Base-by-base conservation (phyloP, 2,329 filamentous ascomycete species). In the Trichophyton verrucosum region DNA sequence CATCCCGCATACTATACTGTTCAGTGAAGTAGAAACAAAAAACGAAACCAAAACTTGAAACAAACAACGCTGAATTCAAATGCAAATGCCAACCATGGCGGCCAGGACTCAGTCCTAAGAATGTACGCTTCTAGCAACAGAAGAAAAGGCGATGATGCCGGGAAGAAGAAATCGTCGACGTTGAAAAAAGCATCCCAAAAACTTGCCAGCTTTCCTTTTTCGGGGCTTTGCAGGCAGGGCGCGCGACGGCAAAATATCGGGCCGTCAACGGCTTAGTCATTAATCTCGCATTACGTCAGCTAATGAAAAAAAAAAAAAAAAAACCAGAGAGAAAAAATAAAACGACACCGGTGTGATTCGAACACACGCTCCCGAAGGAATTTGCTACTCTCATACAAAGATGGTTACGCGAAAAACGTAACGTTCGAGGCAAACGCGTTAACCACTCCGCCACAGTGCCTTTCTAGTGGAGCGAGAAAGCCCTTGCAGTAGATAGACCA, bases 361-460 rank as follows among this genome's bases (percentile, higher is more conserved):
- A 56, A 56, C 51, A 17, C 51, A 27, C 51, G 51, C 24, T 24
- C 51, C 51, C 51, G 51, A 56, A 56, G 51, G 51, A 24, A 56
- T 56, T 56, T 33, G 51, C 20, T 56, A n/a, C 6, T 56, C 51
- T 53, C 27, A 44, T 44, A 47, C 20, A 22, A 47, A 24, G 20
- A 22, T 9, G 20, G 9, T 20, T 24, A 47, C n/a, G 42, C 20
- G 44, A 24, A 20, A 47, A 24, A 47, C 20, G 20, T 56, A 33
- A 33, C 15, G 9, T 56, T 56, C 51, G 51, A 56, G 24, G 20
- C 51, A 33, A 56, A 56, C 51, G 51, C 51, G 33, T 56, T 56
- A 56, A 56, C 51, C 51, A 56, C 51, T 56, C 51, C 33, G 51
- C 51, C 51, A 56, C 51, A 56, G 51, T 56, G 51, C 51, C 51